phyloP scores from a whole-genome alignment of 2,329 filamentous ascomycete genomes.

The Hymenotorrendiella dingleyae region DNA sequence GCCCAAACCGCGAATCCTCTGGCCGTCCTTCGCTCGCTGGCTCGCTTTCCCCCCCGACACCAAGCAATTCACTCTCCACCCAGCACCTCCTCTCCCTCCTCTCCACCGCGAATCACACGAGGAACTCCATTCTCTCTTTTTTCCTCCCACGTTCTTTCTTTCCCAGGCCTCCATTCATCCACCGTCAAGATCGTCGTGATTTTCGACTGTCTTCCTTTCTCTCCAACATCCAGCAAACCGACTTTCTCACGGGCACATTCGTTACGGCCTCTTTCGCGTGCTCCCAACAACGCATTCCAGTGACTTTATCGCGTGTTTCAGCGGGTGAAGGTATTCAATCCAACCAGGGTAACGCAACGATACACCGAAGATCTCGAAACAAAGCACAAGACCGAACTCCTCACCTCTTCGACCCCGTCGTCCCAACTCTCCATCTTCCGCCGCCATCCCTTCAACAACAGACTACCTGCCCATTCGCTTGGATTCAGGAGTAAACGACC shows the following conservation, averaged over 20 bases:
- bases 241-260: slow-evolving; percentile 15
- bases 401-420: not conserved
- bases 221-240: too few species aligned
- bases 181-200: too few species aligned
- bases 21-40: too few species aligned
- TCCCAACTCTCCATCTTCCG: not conserved
- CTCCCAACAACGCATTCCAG: slow-evolving; percentile 2
- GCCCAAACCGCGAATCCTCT: too few species aligned
- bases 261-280: slow-evolving; percentile 13
- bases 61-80: too few species aligned
- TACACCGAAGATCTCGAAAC: slow-evolving; percentile 13
- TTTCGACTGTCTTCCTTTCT: too few species aligned
- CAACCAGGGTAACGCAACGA: slow-evolving; percentile 5
- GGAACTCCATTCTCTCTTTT: too few species aligned
- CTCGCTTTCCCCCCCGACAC: too few species aligned
- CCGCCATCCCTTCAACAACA: not conserved
- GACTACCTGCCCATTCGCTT: slow-evolving; percentile 3
- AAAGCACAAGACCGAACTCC: not conserved
- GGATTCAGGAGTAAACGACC: not conserved
- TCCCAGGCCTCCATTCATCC: too few species aligned
- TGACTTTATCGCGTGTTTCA: slow-evolving; percentile 9
- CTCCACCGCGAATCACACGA: too few species aligned
- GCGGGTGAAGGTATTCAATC: not conserved
- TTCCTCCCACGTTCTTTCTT: too few species aligned
- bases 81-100: too few species aligned